Conservation (phyloP, 257 asterid genomes). For the Solanum bulbocastanum region DNA sequence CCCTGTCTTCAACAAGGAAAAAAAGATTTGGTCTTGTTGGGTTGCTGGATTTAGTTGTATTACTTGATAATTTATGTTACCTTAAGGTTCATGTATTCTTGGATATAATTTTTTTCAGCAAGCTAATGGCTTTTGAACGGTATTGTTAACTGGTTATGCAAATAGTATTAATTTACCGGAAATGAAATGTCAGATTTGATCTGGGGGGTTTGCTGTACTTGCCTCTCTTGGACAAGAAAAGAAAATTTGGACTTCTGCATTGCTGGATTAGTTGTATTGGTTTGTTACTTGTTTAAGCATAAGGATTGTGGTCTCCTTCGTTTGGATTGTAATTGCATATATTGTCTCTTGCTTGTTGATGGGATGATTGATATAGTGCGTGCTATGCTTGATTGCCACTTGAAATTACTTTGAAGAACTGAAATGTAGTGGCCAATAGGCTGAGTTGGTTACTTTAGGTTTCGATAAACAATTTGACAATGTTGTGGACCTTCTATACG, state of each 20-base stretch:
- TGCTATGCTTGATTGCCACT: background rate
- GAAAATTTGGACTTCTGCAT: background rate
- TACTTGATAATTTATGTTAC: background rate
- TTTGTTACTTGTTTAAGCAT: background rate
- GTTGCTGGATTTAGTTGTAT: background rate
- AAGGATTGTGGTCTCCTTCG: background rate
- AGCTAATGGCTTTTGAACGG: background rate
- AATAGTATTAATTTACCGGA: background rate
- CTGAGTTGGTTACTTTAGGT: background rate
- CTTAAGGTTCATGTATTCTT: background rate
- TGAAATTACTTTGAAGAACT: background rate
- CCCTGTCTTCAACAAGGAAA: background rate
- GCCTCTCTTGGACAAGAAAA: background rate
- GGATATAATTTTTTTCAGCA: background rate
- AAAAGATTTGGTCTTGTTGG: background rate
- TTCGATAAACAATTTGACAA: background rate
- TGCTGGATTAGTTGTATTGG: background rate
- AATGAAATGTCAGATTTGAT: background rate
- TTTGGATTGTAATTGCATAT: background rate
- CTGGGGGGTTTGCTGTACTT: background rate
- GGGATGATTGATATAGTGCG: background rate
- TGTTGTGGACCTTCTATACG: background rate
- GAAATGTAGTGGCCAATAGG: background rate
- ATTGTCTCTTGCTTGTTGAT: background rate
- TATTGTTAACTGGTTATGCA: background rate